A percentile compares a stretch with the other conserved stretches of the same genome.
Evolutionary conservation across 1,284 basidiomycete species (phyloP).

Genomic region (Amylostereum areolatum): DNA sequence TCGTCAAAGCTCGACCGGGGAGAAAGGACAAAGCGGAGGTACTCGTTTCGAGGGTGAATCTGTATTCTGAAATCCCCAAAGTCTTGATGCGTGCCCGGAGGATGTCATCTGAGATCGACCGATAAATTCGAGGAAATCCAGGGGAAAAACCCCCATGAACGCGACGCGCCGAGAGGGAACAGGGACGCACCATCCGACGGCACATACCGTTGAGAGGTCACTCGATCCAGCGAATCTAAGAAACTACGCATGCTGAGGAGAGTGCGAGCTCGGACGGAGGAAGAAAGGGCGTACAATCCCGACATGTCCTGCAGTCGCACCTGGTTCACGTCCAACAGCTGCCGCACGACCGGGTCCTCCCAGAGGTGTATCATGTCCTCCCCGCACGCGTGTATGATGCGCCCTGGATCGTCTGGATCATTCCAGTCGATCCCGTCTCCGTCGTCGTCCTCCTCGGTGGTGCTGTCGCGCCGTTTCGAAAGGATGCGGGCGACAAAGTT

Average conservation of each 20-base stretch:
- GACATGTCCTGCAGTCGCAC: conserved; percentile 49
- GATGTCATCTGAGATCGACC: conserved; percentile 39
- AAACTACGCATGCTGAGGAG: conserved; percentile 32
- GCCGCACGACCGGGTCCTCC: conserved; percentile 46
- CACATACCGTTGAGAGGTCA: conserved; percentile 44
- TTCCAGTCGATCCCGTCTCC: conserved; percentile 27
- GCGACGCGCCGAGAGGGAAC: no score
- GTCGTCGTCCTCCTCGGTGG: conserved; percentile 21
- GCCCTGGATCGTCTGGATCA: conserved; percentile 36
- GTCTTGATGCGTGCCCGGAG: conserved; percentile 57
- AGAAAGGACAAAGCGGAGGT: conserved; percentile 8
- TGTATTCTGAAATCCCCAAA: conserved; percentile 61
- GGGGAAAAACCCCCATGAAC: no score
- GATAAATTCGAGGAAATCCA: neutral
- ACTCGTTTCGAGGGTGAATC: conserved; percentile 50
- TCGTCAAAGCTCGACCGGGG: neutral
- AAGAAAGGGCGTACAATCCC: conserved; percentile 41
- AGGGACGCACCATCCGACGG: conserved; percentile 38
- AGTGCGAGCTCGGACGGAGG: conserved; percentile 1
- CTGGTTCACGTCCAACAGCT: conserved; percentile 38
- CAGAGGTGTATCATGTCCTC: conserved; percentile 56
- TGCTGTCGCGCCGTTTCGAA: conserved; percentile 18
- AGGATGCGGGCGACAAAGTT: conserved; percentile 20
- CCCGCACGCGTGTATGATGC: conserved; percentile 42
- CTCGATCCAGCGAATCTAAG: conserved; percentile 52